Evolutionary conservation across 2,329 filamentous ascomycete genomes (phyloP), one percentile per base, ranked within the genome.

Genomic region (Ophiostoma sp.): DNA sequence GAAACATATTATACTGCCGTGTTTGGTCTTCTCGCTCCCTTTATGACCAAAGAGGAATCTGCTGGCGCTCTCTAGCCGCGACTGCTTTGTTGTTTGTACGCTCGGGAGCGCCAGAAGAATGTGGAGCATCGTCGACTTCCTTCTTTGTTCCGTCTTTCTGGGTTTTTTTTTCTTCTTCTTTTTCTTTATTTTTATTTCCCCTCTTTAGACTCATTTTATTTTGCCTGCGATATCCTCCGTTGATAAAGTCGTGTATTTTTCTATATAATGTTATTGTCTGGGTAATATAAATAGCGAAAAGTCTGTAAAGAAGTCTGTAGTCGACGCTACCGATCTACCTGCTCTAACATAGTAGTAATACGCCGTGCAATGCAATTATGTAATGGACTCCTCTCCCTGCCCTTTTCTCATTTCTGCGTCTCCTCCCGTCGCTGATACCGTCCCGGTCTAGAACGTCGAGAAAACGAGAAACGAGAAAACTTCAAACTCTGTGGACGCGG

Each of bases 71-170:
- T 41, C 15, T 10, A 13, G 15, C 36, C 10, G 36, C 27, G 27
- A 31, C 27, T 31, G 27, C 27, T 1, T 31, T 31, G 27, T 31
- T 1, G 27, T 31, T 31, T 31, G 27, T 8, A 8, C n/a, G 27
- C 23, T 57, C 52, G 52, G 52, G 52, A 57, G 17, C 52, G 23
- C 52, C 52, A 57, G 52, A 57, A 57, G n/a, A 57, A 57, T 23
- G 52, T 57, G 52, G 52, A 57, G 3, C 52, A 8, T 57, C 52
- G 15, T 27, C n/a, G 27, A 27, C 11, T 57, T 57, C 52, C 11
- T 57, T 57, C 23, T 57, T 57, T 27, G 52, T 57, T 27, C 11
- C 52, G n/a, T 4, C 11, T 57, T 57, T 3, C 23, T 27, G 0
- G 15, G 11, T 33, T 31, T 27, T 17, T n/a, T n/a, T 10, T 39